Conservation (phyloP, 345 rosid genomes). For the Streptanthus diversifolius region DNA sequence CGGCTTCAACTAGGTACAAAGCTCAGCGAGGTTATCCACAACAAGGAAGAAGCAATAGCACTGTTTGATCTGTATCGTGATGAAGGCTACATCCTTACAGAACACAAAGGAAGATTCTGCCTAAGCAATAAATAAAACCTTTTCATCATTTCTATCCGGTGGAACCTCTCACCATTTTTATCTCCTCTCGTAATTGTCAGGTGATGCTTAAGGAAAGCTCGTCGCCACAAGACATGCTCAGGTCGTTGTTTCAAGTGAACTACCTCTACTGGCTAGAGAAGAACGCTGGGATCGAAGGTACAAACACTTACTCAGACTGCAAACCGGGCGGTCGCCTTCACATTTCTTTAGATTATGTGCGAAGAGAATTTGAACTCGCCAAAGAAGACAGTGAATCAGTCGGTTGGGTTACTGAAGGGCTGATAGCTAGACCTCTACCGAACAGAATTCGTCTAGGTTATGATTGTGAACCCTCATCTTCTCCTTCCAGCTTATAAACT, state of each 20-base stretch:
- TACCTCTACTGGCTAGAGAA: conserved; percentile 94
- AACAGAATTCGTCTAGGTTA: conserved; percentile 50
- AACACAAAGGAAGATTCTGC: conserved; percentile 58
- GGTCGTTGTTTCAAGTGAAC: conserved; percentile 85
- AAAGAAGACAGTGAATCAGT: conserved; percentile 63
- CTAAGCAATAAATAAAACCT: conserved; percentile 44
- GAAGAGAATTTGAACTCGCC: conserved; percentile 75
- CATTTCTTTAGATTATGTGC: conserved; percentile 72
- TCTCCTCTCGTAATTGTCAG: conserved; percentile 39
- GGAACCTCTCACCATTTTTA: not conserved
- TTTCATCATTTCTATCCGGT: not conserved
- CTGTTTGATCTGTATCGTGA: conserved; percentile 57
- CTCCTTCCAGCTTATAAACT: conserved; percentile 21
- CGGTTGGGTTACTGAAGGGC: conserved; percentile 87
- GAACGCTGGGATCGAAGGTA: conserved; percentile 77
- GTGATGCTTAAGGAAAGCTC: conserved; percentile 81
- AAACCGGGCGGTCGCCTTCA: conserved; percentile 71
- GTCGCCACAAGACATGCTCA: conserved; percentile 85
- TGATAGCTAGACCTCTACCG: conserved; percentile 82
- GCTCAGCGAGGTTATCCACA: conserved; percentile 69
- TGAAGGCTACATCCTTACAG: conserved; percentile 83
- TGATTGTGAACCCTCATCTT: not conserved
- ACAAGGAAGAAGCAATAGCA: conserved; percentile 71
- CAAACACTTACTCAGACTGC: conserved; percentile 59
- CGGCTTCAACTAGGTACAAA: conserved; percentile 76